phyloP scores from a whole-genome alignment of 331 rosid genomes.

The Malus hybrid region DNA sequence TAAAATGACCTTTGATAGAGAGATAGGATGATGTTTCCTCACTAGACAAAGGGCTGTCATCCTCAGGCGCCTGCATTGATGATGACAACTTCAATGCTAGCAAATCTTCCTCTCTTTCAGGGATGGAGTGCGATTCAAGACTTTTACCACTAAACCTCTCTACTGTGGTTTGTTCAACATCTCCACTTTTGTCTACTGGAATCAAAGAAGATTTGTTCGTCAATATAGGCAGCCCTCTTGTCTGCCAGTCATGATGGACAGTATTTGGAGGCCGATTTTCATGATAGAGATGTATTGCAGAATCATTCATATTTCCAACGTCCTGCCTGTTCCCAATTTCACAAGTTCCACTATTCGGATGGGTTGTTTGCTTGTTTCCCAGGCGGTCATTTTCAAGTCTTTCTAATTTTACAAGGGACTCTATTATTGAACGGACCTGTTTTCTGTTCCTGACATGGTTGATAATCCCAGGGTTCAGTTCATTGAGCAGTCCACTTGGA shows the following conservation, averaged over 20 bases:
- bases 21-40: constrained; percentile 71
- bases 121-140: constrained; percentile 27
- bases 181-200: constrained; percentile 30
- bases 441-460: constrained; percentile 94
- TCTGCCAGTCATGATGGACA: constrained; percentile 28
- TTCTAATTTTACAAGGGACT: constrained; percentile 81
- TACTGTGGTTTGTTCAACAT: constrained; percentile 10
- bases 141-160: constrained; percentile 34
- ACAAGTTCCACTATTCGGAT: constrained; percentile 22
- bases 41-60: constrained; percentile 41
- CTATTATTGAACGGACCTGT: constrained; percentile 88
- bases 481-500: constrained; percentile 93
- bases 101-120: constrained; percentile 33
- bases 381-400: constrained; percentile 35
- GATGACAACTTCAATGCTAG: constrained; percentile 60
- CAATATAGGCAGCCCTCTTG: constrained; percentile 25
- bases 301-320: constrained; percentile 23
- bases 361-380: constrained; percentile 45
- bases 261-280: constrained; percentile 25
- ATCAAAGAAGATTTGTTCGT: constrained; percentile 21
- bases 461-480: constrained; percentile 90
- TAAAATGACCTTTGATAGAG: constrained; percentile 61
- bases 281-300: constrained; percentile 26
- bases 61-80: constrained; percentile 34
- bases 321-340: constrained; percentile 33